A percentile compares a stretch with the other conserved stretches of the same genome.
Evolutionary conservation across 352 stramenopile species (phyloP).

Genomic region (Hyaloperonospora brassicae): DNA sequence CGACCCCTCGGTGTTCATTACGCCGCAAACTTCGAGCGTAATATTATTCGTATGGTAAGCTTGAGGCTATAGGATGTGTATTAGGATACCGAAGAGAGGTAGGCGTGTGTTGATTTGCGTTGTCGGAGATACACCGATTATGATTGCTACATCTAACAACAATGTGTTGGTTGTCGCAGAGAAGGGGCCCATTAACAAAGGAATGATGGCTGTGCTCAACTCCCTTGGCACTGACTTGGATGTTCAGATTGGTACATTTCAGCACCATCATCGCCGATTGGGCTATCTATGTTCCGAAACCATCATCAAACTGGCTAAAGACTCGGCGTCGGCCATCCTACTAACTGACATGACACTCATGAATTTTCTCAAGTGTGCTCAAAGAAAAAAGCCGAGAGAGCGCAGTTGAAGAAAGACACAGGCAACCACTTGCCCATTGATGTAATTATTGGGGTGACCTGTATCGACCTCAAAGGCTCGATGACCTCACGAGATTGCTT

Average conservation of each 20-base stretch:
- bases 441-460: neutral
- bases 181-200: neutral
- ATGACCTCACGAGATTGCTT: neutral
- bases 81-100: too few species aligned
- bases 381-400: too few species aligned
- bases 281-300: too few species aligned
- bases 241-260: too few species aligned
- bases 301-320: too few species aligned
- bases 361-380: too few species aligned
- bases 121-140: neutral
- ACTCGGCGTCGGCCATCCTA: too few species aligned
- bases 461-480: neutral
- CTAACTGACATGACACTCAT: too few species aligned
- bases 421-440: neutral
- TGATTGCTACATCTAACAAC: neutral
- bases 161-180: neutral
- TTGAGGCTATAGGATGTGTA: neutral
- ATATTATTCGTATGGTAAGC: neutral
- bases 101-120: too few species aligned
- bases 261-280: too few species aligned
- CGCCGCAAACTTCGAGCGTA: neutral
- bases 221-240: too few species aligned
- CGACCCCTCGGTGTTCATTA: neutral
- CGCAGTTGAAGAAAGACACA: neutral
- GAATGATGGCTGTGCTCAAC: neutral